These are phyloP conservation scores for Pyrus bretschneideri DNA, from an alignment of 306 rosid species.

Conservation along the genomic window DNA sequence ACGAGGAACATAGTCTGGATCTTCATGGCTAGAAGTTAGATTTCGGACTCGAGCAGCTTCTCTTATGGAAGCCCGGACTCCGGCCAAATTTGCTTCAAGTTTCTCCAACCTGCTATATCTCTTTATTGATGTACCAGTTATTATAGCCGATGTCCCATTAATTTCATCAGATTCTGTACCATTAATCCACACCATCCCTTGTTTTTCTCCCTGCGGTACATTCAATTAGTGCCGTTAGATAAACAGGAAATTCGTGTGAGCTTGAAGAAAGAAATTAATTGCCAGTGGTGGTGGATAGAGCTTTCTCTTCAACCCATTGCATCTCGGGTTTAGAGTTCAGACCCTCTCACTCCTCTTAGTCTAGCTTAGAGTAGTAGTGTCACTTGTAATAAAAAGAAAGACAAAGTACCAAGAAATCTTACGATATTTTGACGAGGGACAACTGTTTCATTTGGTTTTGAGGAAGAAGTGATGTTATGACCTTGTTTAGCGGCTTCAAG, in stretches of 20 bases:
- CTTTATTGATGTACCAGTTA: neutral
- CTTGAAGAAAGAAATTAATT: neutral
- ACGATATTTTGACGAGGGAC: neutral
- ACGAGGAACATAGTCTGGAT: constrained; percentile 32
- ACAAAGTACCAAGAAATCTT: neutral
- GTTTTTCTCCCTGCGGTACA: constrained; percentile 5
- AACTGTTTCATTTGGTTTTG: constrained; percentile 6
- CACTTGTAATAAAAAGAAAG: neutral
- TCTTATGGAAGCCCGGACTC: constrained; percentile 32
- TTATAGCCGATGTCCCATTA: neutral
- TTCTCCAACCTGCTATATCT: constrained; percentile 15
- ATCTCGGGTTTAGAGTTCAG: too few relatives aligned
- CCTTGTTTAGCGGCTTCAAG: constrained; percentile 2
- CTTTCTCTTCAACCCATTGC: too few relatives aligned
- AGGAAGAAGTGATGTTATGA: neutral
- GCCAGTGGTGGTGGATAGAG: too few relatives aligned
- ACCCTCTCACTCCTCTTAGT: too few relatives aligned
- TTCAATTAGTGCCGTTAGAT: too few relatives aligned
- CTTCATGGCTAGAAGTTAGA: constrained; percentile 23
- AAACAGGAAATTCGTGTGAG: too few relatives aligned
- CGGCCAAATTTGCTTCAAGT: constrained; percentile 30
- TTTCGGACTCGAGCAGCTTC: constrained; percentile 31
- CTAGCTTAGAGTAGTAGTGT: too few relatives aligned
- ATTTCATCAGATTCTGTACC: neutral
- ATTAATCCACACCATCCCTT: neutral